Base-by-base conservation (phyloP, 768 basidiomycete genomes). In the Hygrophorus russula region DNA sequence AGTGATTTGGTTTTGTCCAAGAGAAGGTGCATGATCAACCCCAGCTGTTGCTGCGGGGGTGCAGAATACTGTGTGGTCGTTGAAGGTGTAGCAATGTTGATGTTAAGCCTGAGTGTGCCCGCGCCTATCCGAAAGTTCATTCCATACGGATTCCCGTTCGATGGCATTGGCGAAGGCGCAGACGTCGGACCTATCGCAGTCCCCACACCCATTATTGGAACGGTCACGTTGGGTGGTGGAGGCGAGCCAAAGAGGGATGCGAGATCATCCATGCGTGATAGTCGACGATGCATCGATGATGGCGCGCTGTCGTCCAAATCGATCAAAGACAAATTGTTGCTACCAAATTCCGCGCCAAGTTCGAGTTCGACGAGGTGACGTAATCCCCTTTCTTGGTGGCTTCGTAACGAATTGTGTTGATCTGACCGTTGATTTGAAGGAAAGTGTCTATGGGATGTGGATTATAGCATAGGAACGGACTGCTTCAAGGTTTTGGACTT, bases 381-480 rank as follows among this genome's bases (percentile, higher is more conserved):
- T 78, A 93, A 63, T 99, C 92, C 40, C 96, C 96, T 45, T 76
- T 79, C 63, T 90, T 90, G 73, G 85, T 96, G 0, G 90, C 82
- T 46, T 97, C 91, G 58, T 92, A 97, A 17, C 94, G 83, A 20
- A 92, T 89, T 14, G 78, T 85, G 64, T 99, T 99, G 62, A 99
- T 92, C 55, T 96, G 87, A 61, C 98, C 96, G 60, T 99, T 99
- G 48, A 93, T 93, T 59, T 98, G 79, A 12, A 99, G 68, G 59
- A 96, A 84, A 2, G 90, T 90, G 48, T 93, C 93, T 91, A 54
- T 32, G 39, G 33, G 46, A 41, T 15, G 17, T 46, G 28, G 46
- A 39, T 38, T 32, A 5, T 8, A 20, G 33, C 18, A n/a, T 28
- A n/a, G 34, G 14, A 38, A 24, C 24, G 24, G 29, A 12, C 17